Percentiles rank a stretch among this genome's conserved stretches.
Conservation (phyloP, 306 rosid species). For the Rosa lucieae region DNA sequence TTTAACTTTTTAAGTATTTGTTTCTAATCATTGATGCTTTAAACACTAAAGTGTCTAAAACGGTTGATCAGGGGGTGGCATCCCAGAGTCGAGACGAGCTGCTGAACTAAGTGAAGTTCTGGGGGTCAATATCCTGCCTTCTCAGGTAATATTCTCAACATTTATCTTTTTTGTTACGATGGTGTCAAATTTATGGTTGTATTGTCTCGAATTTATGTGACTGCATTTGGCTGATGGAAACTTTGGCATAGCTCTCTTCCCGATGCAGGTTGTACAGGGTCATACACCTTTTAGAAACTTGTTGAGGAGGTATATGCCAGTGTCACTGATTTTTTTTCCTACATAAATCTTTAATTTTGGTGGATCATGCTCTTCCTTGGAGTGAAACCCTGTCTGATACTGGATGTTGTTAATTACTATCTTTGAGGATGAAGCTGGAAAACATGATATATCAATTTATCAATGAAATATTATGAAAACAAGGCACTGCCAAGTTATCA, state of each 20-base stretch:
- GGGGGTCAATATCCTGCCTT: conserved; percentile 34
- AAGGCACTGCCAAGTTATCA: background rate
- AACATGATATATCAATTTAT: background rate
- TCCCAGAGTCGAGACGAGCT: conserved; percentile 35
- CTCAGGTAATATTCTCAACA: conserved; percentile 22
- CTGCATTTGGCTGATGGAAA: conserved; percentile 27
- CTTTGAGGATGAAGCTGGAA: background rate
- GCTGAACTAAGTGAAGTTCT: conserved; percentile 32
- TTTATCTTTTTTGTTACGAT: background rate
- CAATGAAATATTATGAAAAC: background rate
- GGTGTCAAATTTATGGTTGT: background rate
- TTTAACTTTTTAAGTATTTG: background rate
- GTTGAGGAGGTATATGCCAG: conserved; percentile 27
- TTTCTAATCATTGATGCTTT: background rate
- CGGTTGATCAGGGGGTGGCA: conserved; percentile 31
- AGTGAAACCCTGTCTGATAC: background rate
- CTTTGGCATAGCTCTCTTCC: conserved; percentile 27
- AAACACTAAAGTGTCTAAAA: background rate
- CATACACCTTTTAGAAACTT: conserved; percentile 34
- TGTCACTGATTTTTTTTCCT: background rate
- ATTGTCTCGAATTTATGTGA: too few relatives aligned
- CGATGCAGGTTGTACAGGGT: conserved; percentile 40
- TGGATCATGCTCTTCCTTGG: background rate
- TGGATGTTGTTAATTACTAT: background rate
- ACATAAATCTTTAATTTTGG: background rate